phyloP scores from a whole-genome alignment of 768 basidiomycete genomes.

The Calocybe cyanea region DNA sequence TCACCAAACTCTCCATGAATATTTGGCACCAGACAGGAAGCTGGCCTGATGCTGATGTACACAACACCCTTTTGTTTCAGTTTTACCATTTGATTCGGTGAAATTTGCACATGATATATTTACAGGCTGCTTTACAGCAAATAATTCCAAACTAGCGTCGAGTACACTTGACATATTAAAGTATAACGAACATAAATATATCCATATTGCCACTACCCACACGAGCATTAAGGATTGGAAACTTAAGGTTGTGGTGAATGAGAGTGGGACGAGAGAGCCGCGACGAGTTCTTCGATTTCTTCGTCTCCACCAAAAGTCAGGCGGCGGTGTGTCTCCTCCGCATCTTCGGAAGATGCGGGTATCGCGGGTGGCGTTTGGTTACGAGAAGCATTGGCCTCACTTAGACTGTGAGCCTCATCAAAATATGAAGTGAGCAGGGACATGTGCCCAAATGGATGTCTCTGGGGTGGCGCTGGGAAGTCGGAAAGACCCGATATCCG shows the following conservation, averaged over 20 bases:
- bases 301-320: conserved; percentile 24
- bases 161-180: no score
- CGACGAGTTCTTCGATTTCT: conserved; percentile 23
- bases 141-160: no score
- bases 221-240: not conserved
- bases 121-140: no score
- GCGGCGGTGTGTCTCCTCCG: conserved; percentile 11
- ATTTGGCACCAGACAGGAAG: no score
- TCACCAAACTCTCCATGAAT: no score
- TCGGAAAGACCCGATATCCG: conserved; percentile 71
- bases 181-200: no score
- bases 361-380: conserved; percentile 6
- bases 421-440: conserved; percentile 44
- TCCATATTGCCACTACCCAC: no score
- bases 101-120: no score
- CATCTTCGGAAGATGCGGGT: conserved; percentile 3
- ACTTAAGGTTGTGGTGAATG: conserved; percentile 10
- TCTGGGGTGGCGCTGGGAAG: conserved; percentile 59
- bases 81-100: no score
- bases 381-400: conserved; percentile 12
- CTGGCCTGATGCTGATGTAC: no score
- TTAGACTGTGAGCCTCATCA: conserved; percentile 24
- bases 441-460: conserved; percentile 28
- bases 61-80: no score
- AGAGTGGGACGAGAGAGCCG: conserved; percentile 21